Base-by-base conservation (phyloP, 768 basidiomycete genomes). In the Mycena capillaripes region DNA sequence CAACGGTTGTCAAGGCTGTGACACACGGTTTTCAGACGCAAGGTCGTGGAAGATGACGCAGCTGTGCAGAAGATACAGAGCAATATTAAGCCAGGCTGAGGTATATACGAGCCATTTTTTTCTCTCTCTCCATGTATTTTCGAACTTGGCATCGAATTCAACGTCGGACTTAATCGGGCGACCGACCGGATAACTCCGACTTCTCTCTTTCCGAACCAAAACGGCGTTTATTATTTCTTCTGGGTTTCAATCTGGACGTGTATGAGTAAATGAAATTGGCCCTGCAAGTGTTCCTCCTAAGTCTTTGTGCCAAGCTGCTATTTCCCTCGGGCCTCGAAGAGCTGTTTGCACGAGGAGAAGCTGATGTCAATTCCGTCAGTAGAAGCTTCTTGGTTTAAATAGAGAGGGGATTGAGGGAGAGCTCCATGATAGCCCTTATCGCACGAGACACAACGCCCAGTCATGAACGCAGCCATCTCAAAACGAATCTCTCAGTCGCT, bases 341-440 rank as follows among this genome's bases (percentile, higher is more conserved):
- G 30, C 12, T 21, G 14, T 21, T 2, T 44, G 6, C 42, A 21
- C 17, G 16, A 11, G 42, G 42, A 38, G 53, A 66, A 57, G 65
- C 14, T 66, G 61, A 70, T 72, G 61, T 11, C 25, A 42, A 57
- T 72, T 61, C 55, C 70, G 71, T 68, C 66, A 63, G 46, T 69
- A 23, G 71, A 69, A 64, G 55, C 30, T 23, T 19, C 23, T 19
- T 32, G 25, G 21, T 19, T 69, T 69, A 69, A 61, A 69, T 63
- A 63, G 34, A 7, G 40, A n/a, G n/a, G n/a, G n/a, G n/a, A n/a
- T n/a, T n/a, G n/a, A n/a, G n/a, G 29, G 16, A 46, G 42, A 55
- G 11, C 17, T 46, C 17, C 60, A 44, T 25, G 6, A 23, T 8
- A 38, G 16, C 29, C 29, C 53, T 62, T 62, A 62, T 62, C 68